These are phyloP conservation scores for Solanum virginianum DNA, from an alignment of 257 asterid genomes.

Conservation along the genomic window DNA sequence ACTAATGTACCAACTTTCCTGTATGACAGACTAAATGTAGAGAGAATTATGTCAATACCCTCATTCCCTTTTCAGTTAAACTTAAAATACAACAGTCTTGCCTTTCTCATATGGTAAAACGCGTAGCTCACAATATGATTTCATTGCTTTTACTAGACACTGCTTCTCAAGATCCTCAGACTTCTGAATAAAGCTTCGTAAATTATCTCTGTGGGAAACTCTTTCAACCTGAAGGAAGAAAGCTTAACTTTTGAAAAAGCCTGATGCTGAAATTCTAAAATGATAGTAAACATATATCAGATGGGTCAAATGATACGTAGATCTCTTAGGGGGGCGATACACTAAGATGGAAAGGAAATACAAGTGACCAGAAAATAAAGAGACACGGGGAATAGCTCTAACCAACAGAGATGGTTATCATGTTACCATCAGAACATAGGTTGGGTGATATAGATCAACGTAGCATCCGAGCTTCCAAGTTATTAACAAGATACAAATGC, in stretches of 20 bases:
- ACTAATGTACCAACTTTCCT: neutral
- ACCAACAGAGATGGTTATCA: neutral
- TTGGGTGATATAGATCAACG: neutral
- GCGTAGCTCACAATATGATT: constrained; percentile 79
- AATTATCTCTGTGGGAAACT: constrained; percentile 79
- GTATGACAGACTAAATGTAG: neutral
- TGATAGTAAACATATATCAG: neutral
- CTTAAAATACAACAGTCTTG: constrained; percentile 76
- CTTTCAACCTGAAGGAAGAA: constrained; percentile 65
- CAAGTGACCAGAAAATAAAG: neutral
- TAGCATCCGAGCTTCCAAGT: neutral
- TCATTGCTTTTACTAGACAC: constrained; percentile 81
- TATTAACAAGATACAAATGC: neutral
- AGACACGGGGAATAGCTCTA: neutral
- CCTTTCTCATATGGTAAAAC: constrained; percentile 65
- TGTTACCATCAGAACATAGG: neutral
- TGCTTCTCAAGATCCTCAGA: constrained; percentile 91
- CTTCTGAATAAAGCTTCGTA: constrained; percentile 67
- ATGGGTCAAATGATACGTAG: neutral
- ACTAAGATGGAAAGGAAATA: neutral
- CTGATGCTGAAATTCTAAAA: neutral
- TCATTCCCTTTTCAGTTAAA: neutral
- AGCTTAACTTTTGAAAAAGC: neutral
- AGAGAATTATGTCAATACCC: neutral
- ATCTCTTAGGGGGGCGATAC: neutral